Percentiles rank a stretch among this genome's conserved stretches.
Conservation (phyloP, 2,329 filamentous ascomycete genomes). For the Aspergillus carbonarius region DNA sequence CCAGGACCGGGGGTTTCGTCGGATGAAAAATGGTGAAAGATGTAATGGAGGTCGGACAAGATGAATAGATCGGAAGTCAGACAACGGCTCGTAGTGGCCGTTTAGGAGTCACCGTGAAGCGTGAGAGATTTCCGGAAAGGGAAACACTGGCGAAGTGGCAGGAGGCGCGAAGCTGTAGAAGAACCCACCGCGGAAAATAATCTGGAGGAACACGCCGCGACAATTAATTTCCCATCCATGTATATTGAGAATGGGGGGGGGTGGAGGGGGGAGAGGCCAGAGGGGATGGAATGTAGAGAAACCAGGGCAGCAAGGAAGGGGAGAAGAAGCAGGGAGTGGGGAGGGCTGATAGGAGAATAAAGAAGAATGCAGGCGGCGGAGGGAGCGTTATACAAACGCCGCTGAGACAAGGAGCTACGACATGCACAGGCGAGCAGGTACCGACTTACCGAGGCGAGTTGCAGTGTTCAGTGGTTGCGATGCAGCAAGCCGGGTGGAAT, state of each 20-base stretch:
- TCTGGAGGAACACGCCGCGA: neutral
- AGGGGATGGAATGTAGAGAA: slow-evolving; percentile 14
- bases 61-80: neutral
- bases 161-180: neutral
- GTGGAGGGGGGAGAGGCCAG: slow-evolving; percentile 8
- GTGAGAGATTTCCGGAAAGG: slow-evolving; percentile 12
- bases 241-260: slow-evolving; percentile 16
- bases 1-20: slow-evolving; percentile 17
- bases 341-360: slow-evolving; percentile 17
- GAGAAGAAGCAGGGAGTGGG: slow-evolving; percentile 14
- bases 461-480: too few relatives aligned
- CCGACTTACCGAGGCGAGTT: slow-evolving; percentile 2
- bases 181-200: neutral
- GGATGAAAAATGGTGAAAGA: slow-evolving; percentile 14
- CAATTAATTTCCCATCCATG: slow-evolving; percentile 18
- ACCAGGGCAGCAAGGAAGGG: slow-evolving; percentile 10
- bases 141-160: slow-evolving; percentile 1
- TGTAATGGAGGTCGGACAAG: neutral
- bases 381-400: slow-evolving; percentile 8
- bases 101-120: neutral
- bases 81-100: neutral
- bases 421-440: neutral
- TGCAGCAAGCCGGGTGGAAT: neutral
- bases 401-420: slow-evolving; percentile 10
- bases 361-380: slow-evolving; percentile 18